phyloP scores from a whole-genome alignment of 176 grass and related monocot genomes.

The Hyparrhenia diplandra region DNA sequence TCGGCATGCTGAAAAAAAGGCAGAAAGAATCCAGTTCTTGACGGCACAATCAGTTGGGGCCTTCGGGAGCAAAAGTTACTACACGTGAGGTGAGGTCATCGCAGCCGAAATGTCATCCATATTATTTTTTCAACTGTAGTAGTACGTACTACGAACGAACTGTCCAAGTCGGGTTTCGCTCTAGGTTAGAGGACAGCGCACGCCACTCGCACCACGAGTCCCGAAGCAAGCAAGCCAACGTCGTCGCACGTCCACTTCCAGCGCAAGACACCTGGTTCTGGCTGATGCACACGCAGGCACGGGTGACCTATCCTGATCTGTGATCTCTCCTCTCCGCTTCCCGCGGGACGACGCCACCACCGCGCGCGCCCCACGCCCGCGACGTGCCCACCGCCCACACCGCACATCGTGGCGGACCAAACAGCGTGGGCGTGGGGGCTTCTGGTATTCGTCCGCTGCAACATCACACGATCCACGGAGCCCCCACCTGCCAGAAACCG shows the following conservation, averaged over 20 bases:
- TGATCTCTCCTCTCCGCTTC: background rate
- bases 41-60: too few relatives aligned
- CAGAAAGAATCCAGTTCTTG: too few relatives aligned
- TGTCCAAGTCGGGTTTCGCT: background rate
- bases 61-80: too few relatives aligned
- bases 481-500: background rate
- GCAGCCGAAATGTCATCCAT: too few relatives aligned
- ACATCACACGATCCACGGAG: too few relatives aligned
- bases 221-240: background rate
- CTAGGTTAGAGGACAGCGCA: too few relatives aligned
- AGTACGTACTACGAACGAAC: too few relatives aligned
- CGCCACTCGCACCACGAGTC: too few relatives aligned
- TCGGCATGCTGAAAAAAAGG: too few relatives aligned
- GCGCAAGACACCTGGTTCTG: background rate
- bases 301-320: background rate
- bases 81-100: too few relatives aligned
- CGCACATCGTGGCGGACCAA: background rate
- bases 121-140: too few relatives aligned
- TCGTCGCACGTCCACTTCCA: background rate
- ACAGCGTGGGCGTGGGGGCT: background rate
- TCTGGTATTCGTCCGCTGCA: background rate
- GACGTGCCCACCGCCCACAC: background rate
- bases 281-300: background rate
- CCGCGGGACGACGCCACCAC: too few relatives aligned
- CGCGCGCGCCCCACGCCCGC: background rate